Evolutionary conservation across 2,329 filamentous ascomycete species (phyloP).

Genomic region (Scedosporium minutisporum): DNA sequence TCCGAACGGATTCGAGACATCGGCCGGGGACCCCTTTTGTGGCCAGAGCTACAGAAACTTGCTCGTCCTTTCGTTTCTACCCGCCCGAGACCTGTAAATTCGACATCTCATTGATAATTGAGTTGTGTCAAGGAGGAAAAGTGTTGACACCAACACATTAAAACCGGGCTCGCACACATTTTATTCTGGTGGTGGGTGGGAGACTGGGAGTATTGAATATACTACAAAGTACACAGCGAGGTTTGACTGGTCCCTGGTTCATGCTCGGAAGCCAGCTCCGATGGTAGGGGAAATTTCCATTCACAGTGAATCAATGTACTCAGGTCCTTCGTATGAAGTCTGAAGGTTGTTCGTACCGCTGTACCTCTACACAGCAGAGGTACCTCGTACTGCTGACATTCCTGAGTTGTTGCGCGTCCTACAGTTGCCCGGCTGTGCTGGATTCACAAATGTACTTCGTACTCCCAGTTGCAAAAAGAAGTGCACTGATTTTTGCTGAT

Average conservation of each 20-base stretch:
- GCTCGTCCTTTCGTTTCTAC: not conserved
- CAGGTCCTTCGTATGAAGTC: too few relatives aligned
- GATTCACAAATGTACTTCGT: too few relatives aligned
- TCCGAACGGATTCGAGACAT: not conserved
- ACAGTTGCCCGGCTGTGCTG: too few relatives aligned
- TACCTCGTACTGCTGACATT: too few relatives aligned
- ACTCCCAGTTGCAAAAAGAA: too few relatives aligned
- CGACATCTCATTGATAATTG: not conserved
- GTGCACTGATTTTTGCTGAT: too few relatives aligned
- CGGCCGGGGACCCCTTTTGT: not conserved
- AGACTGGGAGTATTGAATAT: too few relatives aligned
- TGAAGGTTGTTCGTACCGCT: too few relatives aligned
- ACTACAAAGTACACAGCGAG: not conserved
- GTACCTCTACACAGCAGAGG: too few relatives aligned
- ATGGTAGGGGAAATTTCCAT: not conserved
- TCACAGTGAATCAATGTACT: too few relatives aligned
- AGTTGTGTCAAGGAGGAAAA: not conserved
- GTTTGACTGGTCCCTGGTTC: not conserved
- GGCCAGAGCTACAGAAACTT: not conserved
- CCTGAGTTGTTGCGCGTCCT: too few relatives aligned
- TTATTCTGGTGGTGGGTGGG: not conserved
- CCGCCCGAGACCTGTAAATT: not conserved
- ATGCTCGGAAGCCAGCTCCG: not conserved
- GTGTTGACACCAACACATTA: not conserved
- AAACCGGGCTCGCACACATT: not conserved